These are phyloP conservation scores for Jamesozyma spencerorum DNA, from an alignment of 805 yeast genomes.

Conservation along the genomic window DNA sequence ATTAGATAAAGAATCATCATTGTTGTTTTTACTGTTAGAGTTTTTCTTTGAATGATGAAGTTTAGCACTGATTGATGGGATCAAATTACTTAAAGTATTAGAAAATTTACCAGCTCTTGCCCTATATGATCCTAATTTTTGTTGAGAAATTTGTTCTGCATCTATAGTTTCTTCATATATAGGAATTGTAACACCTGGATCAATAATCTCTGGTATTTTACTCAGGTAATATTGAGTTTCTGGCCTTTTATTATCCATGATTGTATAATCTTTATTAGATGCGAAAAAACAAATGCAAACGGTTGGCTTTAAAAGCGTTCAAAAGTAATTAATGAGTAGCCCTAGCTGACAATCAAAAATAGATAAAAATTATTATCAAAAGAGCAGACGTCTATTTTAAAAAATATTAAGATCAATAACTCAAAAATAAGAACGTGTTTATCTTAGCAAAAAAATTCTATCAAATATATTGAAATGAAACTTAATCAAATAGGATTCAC, in stretches of 20 bases:
- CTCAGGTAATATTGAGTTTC: conserved; percentile 6
- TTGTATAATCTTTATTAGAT: no score
- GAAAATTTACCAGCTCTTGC: conserved; percentile 31
- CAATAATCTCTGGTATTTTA: conserved; percentile 26
- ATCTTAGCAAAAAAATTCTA: no score
- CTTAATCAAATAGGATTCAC: no score
- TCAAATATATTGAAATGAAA: no score
- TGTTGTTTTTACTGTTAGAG: conserved; percentile 11
- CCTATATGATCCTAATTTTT: conserved; percentile 28
- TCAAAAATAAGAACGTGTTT: no score
- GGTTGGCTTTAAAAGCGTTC: no score
- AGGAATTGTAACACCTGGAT: conserved; percentile 29
- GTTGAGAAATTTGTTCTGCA: conserved; percentile 8
- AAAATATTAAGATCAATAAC: no score
- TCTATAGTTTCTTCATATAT: conserved; percentile 24
- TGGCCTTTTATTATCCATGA: conserved; percentile 7
- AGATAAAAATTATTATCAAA: no score
- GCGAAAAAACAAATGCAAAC: no score
- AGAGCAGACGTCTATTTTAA: no score
- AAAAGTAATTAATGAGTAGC: no score
- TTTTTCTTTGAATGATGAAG: conserved; percentile 19
- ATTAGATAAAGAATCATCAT: conserved; percentile 6
- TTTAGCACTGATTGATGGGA: conserved; percentile 32
- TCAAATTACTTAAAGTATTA: conserved; percentile 29
- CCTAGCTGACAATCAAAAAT: no score